Evolutionary conservation across 257 asterid genomes (phyloP), one percentile per base, ranked within the genome.

Genomic region (Anisodus acutangulus): DNA sequence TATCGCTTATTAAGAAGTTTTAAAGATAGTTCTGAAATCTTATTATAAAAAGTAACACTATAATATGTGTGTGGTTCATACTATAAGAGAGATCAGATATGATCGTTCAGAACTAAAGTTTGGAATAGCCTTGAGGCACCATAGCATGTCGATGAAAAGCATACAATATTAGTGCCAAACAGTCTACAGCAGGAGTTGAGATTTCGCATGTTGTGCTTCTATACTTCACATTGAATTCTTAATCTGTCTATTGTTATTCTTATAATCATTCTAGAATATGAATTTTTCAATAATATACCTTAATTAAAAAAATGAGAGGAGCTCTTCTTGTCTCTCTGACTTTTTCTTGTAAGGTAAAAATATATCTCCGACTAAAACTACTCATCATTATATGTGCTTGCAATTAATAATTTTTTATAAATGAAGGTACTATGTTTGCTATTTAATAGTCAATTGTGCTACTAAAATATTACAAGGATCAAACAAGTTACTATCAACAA

Each of bases 121-220:
- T 22, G 8, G 26, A 76, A 49, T 76, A 51, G 62, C 81, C 63
- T 74, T 74, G 45, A 74, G 19, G 43, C 62, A 51, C 47, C 63
- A 76, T 76, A 76, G 45, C 45, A 76, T 12, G 81, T 76, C 47
- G 8, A 76, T 51, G 81, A 76, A 51, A 74, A 51, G 45, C 1
- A 76, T 51, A 63, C 81, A 76, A 15, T 72, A n/a, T 72, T 19
- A 72, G 8, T 26, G 62, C 58, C 81, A 19, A 22, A 19, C 80
- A 72, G 43, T 47, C 41, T 72, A 72, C 80, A 72, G 80, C 60
- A 47, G 43, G 80, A 72, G 60, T 72, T 22, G 0, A 76, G 45
- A 76, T 26, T 31, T 7, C 26, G 81, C 63, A 76, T 26, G 41
- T 9, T 76, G 81, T 76, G 62, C 63, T 49, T 76, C 81, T 51